Evolutionary conservation across 2,329 filamentous ascomycete genomes (phyloP), one percentile per base, ranked within the genome.

Genomic region (Triangularia setosa): DNA sequence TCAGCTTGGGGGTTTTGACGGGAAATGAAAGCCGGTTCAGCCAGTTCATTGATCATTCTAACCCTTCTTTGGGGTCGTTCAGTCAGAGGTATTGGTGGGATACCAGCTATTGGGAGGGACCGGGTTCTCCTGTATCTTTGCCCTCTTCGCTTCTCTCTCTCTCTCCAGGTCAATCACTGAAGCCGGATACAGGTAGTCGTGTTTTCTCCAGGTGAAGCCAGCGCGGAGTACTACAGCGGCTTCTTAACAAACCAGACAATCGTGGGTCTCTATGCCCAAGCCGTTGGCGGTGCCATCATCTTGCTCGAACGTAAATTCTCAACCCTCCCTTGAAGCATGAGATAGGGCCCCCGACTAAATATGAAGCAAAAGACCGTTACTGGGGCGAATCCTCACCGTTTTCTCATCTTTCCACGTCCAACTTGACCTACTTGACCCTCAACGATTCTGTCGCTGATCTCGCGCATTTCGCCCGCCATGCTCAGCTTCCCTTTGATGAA

Each of bases 11-110:
- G 11, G 11, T 25, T 25, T 27, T 23, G 28, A 24, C 11, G n/a
- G 53, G 53, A 28, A 61, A 64, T 28, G 63, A 65, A 9, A 60
- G 18, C 14, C 65, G 59, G 1, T 70, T 70, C 35, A 4, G 82
- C 66, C 86, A 88, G 72, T 76, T 83, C 61, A 82, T 88, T 58
- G 85, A 89, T 70, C 86, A 89, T 73, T 73, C 78, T 4, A 76
- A 86, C 68, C 83, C 84, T 1, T 75, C 75, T n/a, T 73, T 84
- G 12, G 84, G 84, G 11, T 86, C 80, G 0, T 86, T 86, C 68
- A 75, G 78, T 27, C 83, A 86, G 73, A 77, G 79, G 52, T 86
- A 80, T 71, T 85, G 79, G 76, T 86, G 79, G 71, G 82, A 79
- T 68, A 75, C 78, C 0, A 77, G 81, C 40, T 81, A 74, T 68